Percentiles rank a stretch among this genome's conserved stretches.
These are phyloP conservation scores for Aspergillus fumigatiaffinis DNA, from an alignment of 2,329 filamentous ascomycete genomes.

Conservation along the genomic window DNA sequence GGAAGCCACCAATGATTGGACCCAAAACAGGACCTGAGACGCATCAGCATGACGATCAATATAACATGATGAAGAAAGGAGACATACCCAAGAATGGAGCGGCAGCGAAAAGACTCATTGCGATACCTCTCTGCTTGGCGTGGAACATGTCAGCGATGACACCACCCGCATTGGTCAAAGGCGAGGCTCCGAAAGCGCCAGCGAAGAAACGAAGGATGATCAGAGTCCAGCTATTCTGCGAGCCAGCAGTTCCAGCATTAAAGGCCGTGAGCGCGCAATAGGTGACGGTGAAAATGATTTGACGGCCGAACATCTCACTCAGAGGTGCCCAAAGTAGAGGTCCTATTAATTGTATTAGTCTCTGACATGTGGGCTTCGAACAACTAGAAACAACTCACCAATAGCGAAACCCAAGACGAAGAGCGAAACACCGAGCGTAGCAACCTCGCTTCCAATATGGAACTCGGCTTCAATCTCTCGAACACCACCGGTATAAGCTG, in stretches of 20 bases:
- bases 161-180: conserved; percentile 60
- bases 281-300: conserved; percentile 31
- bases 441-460: conserved; percentile 32
- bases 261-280: conserved; percentile 53
- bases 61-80: neutral
- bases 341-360: conserved; percentile 14
- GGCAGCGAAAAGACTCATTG: conserved; percentile 61
- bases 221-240: conserved; percentile 56
- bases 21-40: conserved; percentile 52
- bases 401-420: conserved; percentile 47
- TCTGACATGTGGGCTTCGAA: neutral
- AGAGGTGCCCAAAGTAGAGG: conserved; percentile 44
- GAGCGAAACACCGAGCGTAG: conserved; percentile 42
- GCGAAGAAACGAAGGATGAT: conserved; percentile 66
- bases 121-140: conserved; percentile 52
- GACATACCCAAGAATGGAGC: conserved; percentile 58
- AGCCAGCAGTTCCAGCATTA: conserved; percentile 56
- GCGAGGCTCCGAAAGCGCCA: conserved; percentile 59
- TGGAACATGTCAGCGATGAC: conserved; percentile 61
- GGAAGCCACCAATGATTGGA: conserved; percentile 65
- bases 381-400: conserved; percentile 14
- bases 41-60: neutral
- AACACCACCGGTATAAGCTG: conserved; percentile 41
- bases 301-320: conserved; percentile 37
- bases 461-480: conserved; percentile 35